These are phyloP conservation scores for Pycnococcus provasolii DNA, from an alignment of 139 green algal species.

Conservation along the genomic window DNA sequence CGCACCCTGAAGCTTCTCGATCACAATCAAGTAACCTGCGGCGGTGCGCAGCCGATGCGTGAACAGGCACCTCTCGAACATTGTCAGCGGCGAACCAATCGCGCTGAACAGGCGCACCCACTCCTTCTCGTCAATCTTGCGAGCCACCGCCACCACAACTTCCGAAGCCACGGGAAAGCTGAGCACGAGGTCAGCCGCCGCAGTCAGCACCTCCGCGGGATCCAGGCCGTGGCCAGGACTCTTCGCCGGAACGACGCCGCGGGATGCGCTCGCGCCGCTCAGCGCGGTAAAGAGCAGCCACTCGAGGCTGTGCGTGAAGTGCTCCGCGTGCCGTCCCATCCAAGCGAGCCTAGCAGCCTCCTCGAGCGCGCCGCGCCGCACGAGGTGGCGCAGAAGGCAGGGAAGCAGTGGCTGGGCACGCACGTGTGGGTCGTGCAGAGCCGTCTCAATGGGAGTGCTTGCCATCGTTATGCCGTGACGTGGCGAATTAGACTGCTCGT, in stretches of 20 bases:
- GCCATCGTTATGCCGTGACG: slow-evolving; percentile 71
- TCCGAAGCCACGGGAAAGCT: slow-evolving; percentile 60
- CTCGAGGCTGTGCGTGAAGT: slow-evolving; percentile 81
- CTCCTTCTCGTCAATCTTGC: slow-evolving; percentile 84
- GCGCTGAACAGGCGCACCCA: slow-evolving; percentile 86
- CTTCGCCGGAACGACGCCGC: background rate
- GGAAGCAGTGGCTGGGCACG: slow-evolving; percentile 76
- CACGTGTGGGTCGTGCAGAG: too few species aligned
- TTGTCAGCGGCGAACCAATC: slow-evolving; percentile 50
- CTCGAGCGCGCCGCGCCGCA: slow-evolving; percentile 46
- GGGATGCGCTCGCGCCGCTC: background rate
- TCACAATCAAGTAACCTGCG: slow-evolving; percentile 63
- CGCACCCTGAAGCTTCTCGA: slow-evolving; percentile 59
- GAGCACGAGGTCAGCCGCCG: slow-evolving; percentile 58
- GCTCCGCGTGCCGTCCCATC: background rate
- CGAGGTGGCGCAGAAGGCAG: slow-evolving; percentile 75
- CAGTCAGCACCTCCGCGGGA: slow-evolving; percentile 43
- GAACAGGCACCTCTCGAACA: slow-evolving; percentile 54
- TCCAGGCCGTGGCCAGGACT: background rate
- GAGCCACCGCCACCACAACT: slow-evolving; percentile 77
- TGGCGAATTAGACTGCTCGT: slow-evolving; percentile 30
- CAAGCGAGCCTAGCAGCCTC: background rate
- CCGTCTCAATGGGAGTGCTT: background rate
- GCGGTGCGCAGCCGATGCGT: slow-evolving; percentile 35
- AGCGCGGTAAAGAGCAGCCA: slow-evolving; percentile 92